Evolutionary conservation across 1,139 yeast genomes (phyloP).

Genomic region (Lodderomyces metapsilosis): DNA sequence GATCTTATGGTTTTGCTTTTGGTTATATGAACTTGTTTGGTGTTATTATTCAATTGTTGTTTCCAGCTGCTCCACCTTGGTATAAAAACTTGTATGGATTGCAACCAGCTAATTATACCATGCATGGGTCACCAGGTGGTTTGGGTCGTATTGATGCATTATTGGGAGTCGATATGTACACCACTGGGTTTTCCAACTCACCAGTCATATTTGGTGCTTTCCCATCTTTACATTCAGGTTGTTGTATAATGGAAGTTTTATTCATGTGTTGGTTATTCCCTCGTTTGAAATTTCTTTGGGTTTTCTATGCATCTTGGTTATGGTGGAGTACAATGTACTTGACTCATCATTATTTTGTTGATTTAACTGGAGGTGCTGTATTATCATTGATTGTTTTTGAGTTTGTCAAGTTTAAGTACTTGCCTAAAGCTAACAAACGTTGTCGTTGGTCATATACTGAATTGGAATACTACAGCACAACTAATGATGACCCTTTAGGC

Average conservation of each 20-base stretch:
- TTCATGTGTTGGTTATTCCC: slow-evolving; percentile 86
- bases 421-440: slow-evolving; percentile 69
- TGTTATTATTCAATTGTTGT: slow-evolving; percentile 72
- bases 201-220: slow-evolving; percentile 98
- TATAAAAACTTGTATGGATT: slow-evolving; percentile 83
- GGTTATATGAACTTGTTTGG: slow-evolving; percentile 96
- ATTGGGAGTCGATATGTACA: slow-evolving; percentile 80
- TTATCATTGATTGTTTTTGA: slow-evolving; percentile 70
- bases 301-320: slow-evolving; percentile 80
- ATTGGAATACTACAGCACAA: slow-evolving; percentile 26
- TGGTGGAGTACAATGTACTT: slow-evolving; percentile 99
- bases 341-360: slow-evolving; percentile 93
- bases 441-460: slow-evolving; percentile 82
- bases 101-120: slow-evolving; percentile 85
- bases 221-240: slow-evolving; percentile 93
- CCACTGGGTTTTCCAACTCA: slow-evolving; percentile 81
- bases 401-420: slow-evolving; percentile 66
- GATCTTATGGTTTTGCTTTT: slow-evolving; percentile 90
- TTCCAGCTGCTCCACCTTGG: slow-evolving; percentile 99
- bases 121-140: slow-evolving; percentile 97
- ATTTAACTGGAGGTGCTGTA: slow-evolving; percentile 85
- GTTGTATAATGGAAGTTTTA: slow-evolving; percentile 89
- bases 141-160: slow-evolving; percentile 82
- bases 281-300: slow-evolving; percentile 57
- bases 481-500: slow-evolving; percentile 11